A percentile compares a stretch with the other conserved stretches of the same genome.
Evolutionary conservation across 441 rosid species (phyloP).

Genomic region (Flueggea neowawraea): DNA sequence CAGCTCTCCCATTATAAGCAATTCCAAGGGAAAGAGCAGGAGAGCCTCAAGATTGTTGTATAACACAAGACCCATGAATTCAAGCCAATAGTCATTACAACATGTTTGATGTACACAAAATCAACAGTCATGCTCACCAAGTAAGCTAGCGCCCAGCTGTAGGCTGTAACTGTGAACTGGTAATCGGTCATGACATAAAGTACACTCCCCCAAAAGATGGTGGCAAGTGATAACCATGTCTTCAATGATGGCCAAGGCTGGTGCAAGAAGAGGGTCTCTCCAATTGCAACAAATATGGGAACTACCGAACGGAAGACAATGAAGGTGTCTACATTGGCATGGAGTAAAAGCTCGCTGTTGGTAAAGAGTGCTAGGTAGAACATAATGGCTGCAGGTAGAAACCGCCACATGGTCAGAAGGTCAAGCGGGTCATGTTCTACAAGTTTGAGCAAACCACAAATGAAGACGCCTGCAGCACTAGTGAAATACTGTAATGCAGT

Average conservation of each 20-base stretch:
- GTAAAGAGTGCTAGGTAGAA: slow-evolving; percentile 91
- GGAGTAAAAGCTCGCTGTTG: slow-evolving; percentile 95
- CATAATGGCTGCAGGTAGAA: slow-evolving; percentile 90
- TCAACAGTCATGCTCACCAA: slow-evolving; percentile 87
- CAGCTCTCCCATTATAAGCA: slow-evolving; percentile 92
- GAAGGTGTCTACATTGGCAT: slow-evolving; percentile 96
- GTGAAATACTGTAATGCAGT: slow-evolving; percentile 71
- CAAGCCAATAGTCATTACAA: slow-evolving; percentile 90
- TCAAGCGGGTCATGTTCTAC: slow-evolving; percentile 54
- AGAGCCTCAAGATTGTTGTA: slow-evolving; percentile 96
- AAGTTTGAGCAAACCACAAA: slow-evolving; percentile 33
- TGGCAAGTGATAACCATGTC: slow-evolving; percentile 76
- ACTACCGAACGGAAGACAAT: slow-evolving; percentile 90
- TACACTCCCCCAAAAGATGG: slow-evolving; percentile 84
- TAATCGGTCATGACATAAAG: slow-evolving; percentile 87
- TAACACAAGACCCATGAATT: slow-evolving; percentile 92
- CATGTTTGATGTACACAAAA: slow-evolving; percentile 96
- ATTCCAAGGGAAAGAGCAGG: slow-evolving; percentile 82
- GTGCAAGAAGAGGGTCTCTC: slow-evolving; percentile 79
- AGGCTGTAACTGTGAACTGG: slow-evolving; percentile 83
- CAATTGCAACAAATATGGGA: slow-evolving; percentile 92
- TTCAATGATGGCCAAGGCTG: slow-evolving; percentile 85
- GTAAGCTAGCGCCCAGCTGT: slow-evolving; percentile 91
- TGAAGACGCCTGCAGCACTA: slow-evolving; percentile 43
- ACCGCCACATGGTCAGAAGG: slow-evolving; percentile 86